Evolutionary conservation across 306 rosid genomes (phyloP), one percentile per base, ranked within the genome.

Genomic region (Lathyrus oleraceus): DNA sequence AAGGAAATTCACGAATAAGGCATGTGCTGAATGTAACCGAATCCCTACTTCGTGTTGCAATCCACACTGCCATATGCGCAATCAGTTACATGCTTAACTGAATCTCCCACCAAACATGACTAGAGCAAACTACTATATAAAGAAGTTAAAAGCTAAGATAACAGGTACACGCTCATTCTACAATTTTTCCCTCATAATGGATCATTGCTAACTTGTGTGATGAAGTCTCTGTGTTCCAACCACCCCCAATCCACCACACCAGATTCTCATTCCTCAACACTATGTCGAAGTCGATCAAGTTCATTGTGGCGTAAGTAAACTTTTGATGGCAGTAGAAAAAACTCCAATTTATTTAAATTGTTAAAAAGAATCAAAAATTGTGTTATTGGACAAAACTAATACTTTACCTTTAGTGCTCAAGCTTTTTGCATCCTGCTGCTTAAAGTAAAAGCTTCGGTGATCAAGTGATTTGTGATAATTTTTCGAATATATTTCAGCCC

Each of bases 401-500:
- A 40, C 15, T 42, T 75, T 82, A 95, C 99, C 99, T 86, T 95
- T 95, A 42, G 95, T 81, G 76, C 99, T 91, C 85, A 87, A 83
- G 88, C 91, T 91, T 75, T 95, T 95, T 25, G 89, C 73, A 78
- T 95, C 99, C 65, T 95, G 97, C 68, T 95, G 99, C 87, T 91
- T 95, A 83, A 95, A 95, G 88, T 95, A 95, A 82, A 95, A 95
- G 81, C 99, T 95, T 30, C 96, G 96, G 67, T 95, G 99, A 76
- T 95, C 99, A 74, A 95, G 99, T 16, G 97, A 91, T 76, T 91
- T 95, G 83, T 95, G 99, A 78, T 95, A 87, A 81, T 95, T 95
- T 86, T 87, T 89, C 3, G 97, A 76, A 75, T 89, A 91, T 80
- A 95, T 91, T 53, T 95, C 97, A 49, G 92, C 97, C 99, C 99